Evolutionary conservation across 2,329 filamentous ascomycete species (phyloP), one percentile per base, ranked within the genome.

Genomic region (Neofusicoccum laricinum): DNA sequence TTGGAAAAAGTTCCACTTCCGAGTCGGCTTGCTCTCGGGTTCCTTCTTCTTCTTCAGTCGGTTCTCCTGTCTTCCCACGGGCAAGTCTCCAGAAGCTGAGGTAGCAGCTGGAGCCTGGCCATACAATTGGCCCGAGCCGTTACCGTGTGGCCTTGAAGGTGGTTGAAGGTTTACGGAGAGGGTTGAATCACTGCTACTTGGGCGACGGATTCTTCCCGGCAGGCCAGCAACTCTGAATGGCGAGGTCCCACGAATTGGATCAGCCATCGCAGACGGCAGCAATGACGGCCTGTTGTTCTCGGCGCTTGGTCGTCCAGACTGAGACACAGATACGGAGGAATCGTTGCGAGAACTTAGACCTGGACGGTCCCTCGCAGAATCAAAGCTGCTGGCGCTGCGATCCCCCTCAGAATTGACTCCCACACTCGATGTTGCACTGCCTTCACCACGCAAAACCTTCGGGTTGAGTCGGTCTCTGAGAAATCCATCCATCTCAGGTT

Each of bases 1-100:
- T 61, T 87, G 84, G 65, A 88, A 87, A 67, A 88, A 85, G 68
- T 86, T 87, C 85, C 84, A 87, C 73, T 80, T 81, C 66, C 76
- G 75, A 21, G 76, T 69, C 17, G 77, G 71, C 70, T 81, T 82
- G 17, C 68, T 64, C 51, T 67, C 71, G 49, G 34, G 36, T n/a
- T 59, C 46, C 25, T 62, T 65, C 48, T 61, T 48, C 48, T 71
- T 71, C 17, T 70, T 64, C 30, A 59, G 17, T 11, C 32, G 30
- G 41, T 59, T 48, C 34, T 69, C 74, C 40, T 59, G 40, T 34
- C 40, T 61, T 21, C 30, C 49, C 12, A 14, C 19, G 3, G 61
- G 3, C 30, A 19, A n/a, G 17, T 48, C 45, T 7, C 10, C 25
- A 11, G 17, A 15, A 14, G 30, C 25, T 4, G 30, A n/a, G 19